These are phyloP conservation scores for Pachysandra terminalis DNA, from an alignment of 164 flowering plant species.

Conservation along the genomic window DNA sequence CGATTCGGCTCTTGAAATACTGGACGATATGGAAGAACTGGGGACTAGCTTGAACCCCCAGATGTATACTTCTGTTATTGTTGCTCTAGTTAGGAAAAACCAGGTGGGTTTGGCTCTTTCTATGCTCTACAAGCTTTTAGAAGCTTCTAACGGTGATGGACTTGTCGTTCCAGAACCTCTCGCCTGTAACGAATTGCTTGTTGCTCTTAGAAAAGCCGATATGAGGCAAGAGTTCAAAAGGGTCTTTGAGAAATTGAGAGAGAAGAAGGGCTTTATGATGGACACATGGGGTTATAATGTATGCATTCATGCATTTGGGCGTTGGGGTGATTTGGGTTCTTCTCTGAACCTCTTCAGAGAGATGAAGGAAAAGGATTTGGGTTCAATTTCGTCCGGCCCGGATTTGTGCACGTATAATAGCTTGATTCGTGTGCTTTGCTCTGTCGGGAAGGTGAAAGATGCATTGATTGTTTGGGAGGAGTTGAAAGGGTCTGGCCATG, in stretches of 20 bases:
- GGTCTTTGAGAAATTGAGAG: conserved; percentile 53
- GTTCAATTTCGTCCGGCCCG: conserved; percentile 35
- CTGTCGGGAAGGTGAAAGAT: conserved; percentile 72
- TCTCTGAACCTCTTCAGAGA: conserved; percentile 64
- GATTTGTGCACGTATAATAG: conserved; percentile 92
- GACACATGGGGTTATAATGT: conserved; percentile 78
- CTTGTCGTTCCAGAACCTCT: conserved; percentile 27
- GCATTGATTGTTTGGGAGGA: conserved; percentile 78
- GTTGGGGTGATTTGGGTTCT: conserved; percentile 75
- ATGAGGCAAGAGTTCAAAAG: conserved; percentile 57
- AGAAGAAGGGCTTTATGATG: conserved; percentile 35
- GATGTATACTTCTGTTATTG: conserved; percentile 58
- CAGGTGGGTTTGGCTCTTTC: conserved; percentile 61
- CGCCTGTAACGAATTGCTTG: conserved; percentile 68
- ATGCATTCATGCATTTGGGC: conserved; percentile 89
- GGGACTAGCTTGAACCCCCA: conserved; percentile 34
- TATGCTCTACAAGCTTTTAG: conserved; percentile 58
- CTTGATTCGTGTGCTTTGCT: conserved; percentile 64
- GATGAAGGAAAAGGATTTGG: conserved; percentile 60
- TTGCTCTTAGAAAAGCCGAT: conserved; percentile 57
- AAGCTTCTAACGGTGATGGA: conserved; percentile 18
- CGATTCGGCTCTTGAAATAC: conserved; percentile 58
- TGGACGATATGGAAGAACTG: conserved; percentile 63
- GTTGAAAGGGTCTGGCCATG: conserved; percentile 73
- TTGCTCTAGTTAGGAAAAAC: conserved; percentile 62